Percentiles rank a stretch among this genome's conserved stretches.
These are phyloP conservation scores for Malania oleifera DNA, from an alignment of 164 flowering plant species.

Conservation along the genomic window DNA sequence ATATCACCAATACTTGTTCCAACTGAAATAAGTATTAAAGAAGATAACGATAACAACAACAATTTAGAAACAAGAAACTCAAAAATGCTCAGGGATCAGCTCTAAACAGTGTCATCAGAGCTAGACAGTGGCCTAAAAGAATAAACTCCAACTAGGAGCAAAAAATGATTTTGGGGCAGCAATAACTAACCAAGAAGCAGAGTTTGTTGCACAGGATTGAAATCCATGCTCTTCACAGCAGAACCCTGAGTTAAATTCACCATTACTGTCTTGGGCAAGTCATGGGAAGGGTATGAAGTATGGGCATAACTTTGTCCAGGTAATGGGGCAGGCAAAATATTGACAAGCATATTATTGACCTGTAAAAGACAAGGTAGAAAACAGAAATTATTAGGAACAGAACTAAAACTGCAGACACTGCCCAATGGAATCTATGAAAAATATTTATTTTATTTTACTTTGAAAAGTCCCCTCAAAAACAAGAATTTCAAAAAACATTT, in stretches of 20 bases:
- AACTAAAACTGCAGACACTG: not conserved
- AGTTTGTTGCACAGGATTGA: slow-evolving; percentile 38
- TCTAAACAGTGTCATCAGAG: not conserved
- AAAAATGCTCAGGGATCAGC: not conserved
- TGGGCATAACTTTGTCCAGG: slow-evolving; percentile 13
- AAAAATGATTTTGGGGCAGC: not conserved
- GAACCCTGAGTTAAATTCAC: slow-evolving; percentile 31
- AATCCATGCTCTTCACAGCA: slow-evolving; percentile 41
- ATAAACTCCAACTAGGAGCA: not conserved
- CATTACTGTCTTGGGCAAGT: slow-evolving; percentile 37
- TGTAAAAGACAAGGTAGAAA: slow-evolving; percentile 1
- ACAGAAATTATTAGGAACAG: not conserved
- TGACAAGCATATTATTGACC: slow-evolving; percentile 20
- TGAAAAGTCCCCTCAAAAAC: not conserved
- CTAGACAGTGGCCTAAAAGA: too few relatives aligned
- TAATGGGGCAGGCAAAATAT: slow-evolving; percentile 13
- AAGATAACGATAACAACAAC: too few relatives aligned
- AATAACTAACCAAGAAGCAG: slow-evolving; percentile 35
- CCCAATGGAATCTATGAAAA: too few relatives aligned
- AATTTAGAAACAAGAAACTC: not conserved
- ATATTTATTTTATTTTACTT: too few relatives aligned
- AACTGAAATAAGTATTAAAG: slow-evolving; percentile 20
- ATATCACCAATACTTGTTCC: slow-evolving; percentile 33
- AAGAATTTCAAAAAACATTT: too few relatives aligned
- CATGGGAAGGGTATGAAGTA: slow-evolving; percentile 21